Percentiles rank a stretch among this genome's conserved stretches.
Evolutionary conservation across 176 grass and related monocot species (phyloP).

Genomic region (Triticum turgidum): DNA sequence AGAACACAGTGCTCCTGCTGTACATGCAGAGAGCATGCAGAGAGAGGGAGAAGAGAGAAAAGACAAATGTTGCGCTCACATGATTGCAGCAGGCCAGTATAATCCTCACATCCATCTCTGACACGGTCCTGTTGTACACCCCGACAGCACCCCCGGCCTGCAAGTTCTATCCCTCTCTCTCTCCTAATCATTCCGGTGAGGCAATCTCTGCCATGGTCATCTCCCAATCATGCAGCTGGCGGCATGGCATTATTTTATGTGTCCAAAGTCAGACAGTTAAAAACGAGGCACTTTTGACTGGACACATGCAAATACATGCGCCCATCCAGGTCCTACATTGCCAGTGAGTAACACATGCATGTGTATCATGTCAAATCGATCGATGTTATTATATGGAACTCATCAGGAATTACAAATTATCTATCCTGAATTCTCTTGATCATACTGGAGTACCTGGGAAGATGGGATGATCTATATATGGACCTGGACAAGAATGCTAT

Average conservation of each 20-base stretch:
- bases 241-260: slow-evolving; percentile 69
- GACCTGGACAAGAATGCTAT: slow-evolving; percentile 14
- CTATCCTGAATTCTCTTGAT: slow-evolving; percentile 35
- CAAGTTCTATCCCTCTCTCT: slow-evolving; percentile 36
- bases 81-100: slow-evolving; percentile 10
- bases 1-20: not conserved
- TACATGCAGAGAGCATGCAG: not conserved
- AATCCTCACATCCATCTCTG: slow-evolving; percentile 33
- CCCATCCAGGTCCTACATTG: not conserved
- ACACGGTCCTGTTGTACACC: slow-evolving; percentile 23
- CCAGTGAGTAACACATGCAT: not conserved
- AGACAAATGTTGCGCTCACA: slow-evolving; percentile 56
- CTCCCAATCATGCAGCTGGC: slow-evolving; percentile 43
- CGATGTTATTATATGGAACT: slow-evolving; percentile 41
- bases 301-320: slow-evolving; percentile 26
- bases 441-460: not conserved
- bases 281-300: slow-evolving; percentile 24
- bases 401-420: slow-evolving; percentile 38
- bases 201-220: slow-evolving; percentile 57
- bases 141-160: slow-evolving; percentile 42
- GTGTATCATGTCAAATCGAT: not conserved
- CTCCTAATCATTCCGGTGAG: slow-evolving; percentile 31
- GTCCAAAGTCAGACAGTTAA: slow-evolving; percentile 42
- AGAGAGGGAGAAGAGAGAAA: not conserved
- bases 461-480: slow-evolving; percentile 20